These are phyloP conservation scores for Vishniacozyma victoriae DNA, from an alignment of 768 basidiomycete genomes.

Conservation along the genomic window DNA sequence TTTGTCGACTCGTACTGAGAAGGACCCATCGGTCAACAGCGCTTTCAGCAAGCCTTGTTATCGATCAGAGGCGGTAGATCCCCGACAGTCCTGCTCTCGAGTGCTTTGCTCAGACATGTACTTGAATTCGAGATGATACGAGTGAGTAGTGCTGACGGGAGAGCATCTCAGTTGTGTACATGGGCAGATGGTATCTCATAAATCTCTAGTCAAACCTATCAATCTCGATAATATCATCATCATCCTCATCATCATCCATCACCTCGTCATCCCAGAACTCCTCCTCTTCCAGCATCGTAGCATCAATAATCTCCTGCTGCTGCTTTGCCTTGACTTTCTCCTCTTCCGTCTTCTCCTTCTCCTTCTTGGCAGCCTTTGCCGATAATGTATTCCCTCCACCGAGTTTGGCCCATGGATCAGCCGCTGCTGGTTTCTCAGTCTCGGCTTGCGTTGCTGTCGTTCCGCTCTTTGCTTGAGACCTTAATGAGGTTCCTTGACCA, in stretches of 20 bases:
- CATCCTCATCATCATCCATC: slow-evolving; percentile 73
- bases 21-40: too few relatives aligned
- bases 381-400: slow-evolving; percentile 36
- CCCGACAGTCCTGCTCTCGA: too few relatives aligned
- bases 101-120: too few relatives aligned
- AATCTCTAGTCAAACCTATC: slow-evolving; percentile 61
- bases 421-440: not conserved
- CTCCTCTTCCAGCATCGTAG: slow-evolving; percentile 43
- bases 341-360: slow-evolving; percentile 51
- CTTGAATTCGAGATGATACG: too few relatives aligned
- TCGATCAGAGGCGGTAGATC: too few relatives aligned
- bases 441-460: slow-evolving; percentile 48
- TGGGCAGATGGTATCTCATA: too few relatives aligned
- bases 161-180: too few relatives aligned
- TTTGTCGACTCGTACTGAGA: too few relatives aligned
- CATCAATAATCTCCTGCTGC: slow-evolving; percentile 39
- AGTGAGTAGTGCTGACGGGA: too few relatives aligned
- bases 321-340: slow-evolving; percentile 57
- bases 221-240: slow-evolving; percentile 70
- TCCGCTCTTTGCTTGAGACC: slow-evolving; percentile 38
- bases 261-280: slow-evolving; percentile 51
- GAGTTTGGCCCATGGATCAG: slow-evolving; percentile 49
- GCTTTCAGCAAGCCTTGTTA: too few relatives aligned
- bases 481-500: slow-evolving; percentile 48
- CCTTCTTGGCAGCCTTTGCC: slow-evolving; percentile 51